Base-by-base conservation (phyloP, 108 stramenopile species). In the Pseudonitzschia pungens region DNA sequence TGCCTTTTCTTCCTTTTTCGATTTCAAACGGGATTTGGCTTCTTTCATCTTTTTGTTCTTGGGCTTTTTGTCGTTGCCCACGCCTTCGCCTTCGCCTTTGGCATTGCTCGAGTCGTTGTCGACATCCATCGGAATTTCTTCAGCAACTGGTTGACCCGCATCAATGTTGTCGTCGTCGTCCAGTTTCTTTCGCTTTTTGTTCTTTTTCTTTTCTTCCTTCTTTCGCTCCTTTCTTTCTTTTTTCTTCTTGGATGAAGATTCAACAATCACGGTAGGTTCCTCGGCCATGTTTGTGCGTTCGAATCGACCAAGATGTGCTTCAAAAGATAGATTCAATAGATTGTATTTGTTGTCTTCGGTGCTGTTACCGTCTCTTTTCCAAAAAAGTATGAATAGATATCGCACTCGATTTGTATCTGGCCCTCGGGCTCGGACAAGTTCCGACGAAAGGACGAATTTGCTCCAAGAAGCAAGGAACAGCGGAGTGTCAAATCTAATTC, bases 1-100 rank as follows among this genome's bases (percentile, higher is more conserved):
- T 68, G 73, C 71, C 53, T 81, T 81, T 68, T 81, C 79, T 72
- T 71, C 48, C 28, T 60, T 75, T 31, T 58, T 72, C 50, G 51
- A 36, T 64, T 56, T 50, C 51, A 71, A 64, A 10, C 26, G 32
- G 44, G 62, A 50, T 52, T 54, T 75, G 53, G 54, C 53, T 48
- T 75, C 43, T 28, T 56, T 33, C 45, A 66, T 63, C 43, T 63
- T 65, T 51, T 71, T 65, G 0, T 44, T 65, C 50, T 71, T 70
- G 15, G 40, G 9, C 2, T 29, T 54, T 74, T 67, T 76, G 57
- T 62, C n/a, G n/a, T n/a, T n/a, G n/a, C n/a, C 54, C 50, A 68
- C 43, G n/a, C 54, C 22, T 68, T 59, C 71, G 40, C 36, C 53
- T 48, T 75, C 43, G 7, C 45, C 21, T 45, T 68, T 53, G 18